A percentile compares a stretch with the other conserved stretches of the same genome.
These are phyloP conservation scores for Hsuehochloa calcarea DNA, from an alignment of 176 grass and related monocot species.

Conservation along the genomic window DNA sequence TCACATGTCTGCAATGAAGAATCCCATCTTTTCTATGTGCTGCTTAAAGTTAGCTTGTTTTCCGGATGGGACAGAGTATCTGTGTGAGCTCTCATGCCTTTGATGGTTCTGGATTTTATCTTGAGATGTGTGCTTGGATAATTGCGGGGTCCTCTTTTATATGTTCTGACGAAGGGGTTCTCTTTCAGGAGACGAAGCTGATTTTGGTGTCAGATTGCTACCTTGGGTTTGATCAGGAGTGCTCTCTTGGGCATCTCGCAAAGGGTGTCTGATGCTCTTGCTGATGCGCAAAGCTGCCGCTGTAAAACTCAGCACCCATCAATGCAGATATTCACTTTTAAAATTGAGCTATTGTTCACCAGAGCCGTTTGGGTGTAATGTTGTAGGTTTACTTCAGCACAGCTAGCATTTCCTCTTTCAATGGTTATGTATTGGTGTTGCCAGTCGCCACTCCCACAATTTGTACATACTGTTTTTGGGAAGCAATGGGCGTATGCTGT, in stretches of 20 bases:
- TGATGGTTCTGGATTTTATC: neutral
- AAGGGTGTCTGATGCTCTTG: slow-evolving; percentile 31
- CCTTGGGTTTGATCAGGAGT: slow-evolving; percentile 75
- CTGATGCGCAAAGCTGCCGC: neutral
- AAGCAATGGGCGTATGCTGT: neutral
- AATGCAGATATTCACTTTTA: neutral
- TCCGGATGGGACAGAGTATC: neutral
- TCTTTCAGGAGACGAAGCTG: slow-evolving; percentile 78
- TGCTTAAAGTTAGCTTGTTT: neutral
- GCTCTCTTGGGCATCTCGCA: slow-evolving; percentile 47
- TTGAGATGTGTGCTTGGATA: neutral
- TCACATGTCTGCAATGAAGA: neutral
- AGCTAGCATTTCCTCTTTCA: neutral
- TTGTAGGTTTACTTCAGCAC: neutral
- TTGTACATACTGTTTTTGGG: neutral
- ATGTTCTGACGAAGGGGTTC: slow-evolving; percentile 24
- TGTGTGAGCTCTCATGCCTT: neutral
- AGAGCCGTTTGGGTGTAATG: neutral
- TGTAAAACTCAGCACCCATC: neutral
- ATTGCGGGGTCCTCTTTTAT: slow-evolving; percentile 3
- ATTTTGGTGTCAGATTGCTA: slow-evolving; percentile 92
- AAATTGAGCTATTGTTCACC: neutral
- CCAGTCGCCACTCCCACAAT: neutral
- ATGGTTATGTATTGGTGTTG: neutral
- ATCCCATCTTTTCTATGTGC: neutral